A percentile compares a stretch with the other conserved stretches of the same genome.
These are phyloP conservation scores for Avena atlantica DNA, from an alignment of 176 grass and related monocot genomes.

Conservation along the genomic window DNA sequence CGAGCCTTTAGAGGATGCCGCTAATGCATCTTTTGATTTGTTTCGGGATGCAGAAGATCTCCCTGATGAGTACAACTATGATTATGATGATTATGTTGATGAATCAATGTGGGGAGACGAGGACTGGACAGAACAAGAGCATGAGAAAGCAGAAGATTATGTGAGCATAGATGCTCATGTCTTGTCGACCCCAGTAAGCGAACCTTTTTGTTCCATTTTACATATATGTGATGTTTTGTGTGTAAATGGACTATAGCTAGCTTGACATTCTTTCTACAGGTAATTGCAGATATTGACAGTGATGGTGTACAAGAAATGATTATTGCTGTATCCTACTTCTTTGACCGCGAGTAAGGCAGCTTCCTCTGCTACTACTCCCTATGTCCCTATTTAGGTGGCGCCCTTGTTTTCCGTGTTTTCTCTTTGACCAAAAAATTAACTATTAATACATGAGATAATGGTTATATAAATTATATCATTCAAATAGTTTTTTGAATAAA, in stretches of 20 bases:
- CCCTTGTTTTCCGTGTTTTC: no score
- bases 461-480: no score
- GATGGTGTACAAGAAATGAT: conserved; percentile 94
- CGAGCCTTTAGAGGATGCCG: conserved; percentile 72
- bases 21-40: conserved; percentile 88
- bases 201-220: conserved; percentile 36
- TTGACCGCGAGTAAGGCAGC: conserved; percentile 78
- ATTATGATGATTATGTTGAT: conserved; percentile 63
- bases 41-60: conserved; percentile 63
- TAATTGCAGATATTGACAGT: conserved; percentile 96
- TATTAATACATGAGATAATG: no score
- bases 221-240: conserved; percentile 32
- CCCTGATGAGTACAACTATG: conserved; percentile 56
- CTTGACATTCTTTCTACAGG: conserved; percentile 57
- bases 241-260: conserved; percentile 21
- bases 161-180: conserved; percentile 93
- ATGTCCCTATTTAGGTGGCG: neutral
- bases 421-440: no score
- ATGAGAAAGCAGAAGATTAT: conserved; percentile 82
- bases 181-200: conserved; percentile 83
- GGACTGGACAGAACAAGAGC: conserved; percentile 83
- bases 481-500: no score
- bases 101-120: conserved; percentile 81
- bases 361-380: conserved; percentile 25
- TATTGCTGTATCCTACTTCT: conserved; percentile 89